A percentile compares a stretch with the other conserved stretches of the same genome.
Evolutionary conservation across 73 alveolate genomes (phyloP).

Genomic region (Tetrahymena thermophila): DNA sequence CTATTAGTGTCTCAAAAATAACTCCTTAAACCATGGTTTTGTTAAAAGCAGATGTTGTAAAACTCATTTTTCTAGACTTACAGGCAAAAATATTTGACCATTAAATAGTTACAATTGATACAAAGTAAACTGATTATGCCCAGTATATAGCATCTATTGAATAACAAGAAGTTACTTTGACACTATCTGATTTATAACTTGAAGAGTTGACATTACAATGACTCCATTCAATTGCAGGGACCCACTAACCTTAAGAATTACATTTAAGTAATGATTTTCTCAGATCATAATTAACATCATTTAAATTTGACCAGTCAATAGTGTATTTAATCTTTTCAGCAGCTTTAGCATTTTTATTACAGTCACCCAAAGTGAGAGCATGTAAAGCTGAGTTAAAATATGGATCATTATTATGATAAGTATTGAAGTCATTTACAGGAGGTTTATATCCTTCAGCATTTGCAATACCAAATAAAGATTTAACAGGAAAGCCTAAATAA

Average conservation of each 20-base stretch:
- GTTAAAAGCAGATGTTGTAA: slow-evolving; percentile 11
- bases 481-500: slow-evolving; percentile 8
- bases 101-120: neutral
- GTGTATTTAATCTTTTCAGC: neutral
- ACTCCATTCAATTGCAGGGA: slow-evolving; percentile 13
- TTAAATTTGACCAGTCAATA: slow-evolving; percentile 1
- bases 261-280: neutral
- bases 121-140: slow-evolving; percentile 8
- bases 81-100: slow-evolving; percentile 9
- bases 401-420: neutral
- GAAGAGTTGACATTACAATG: slow-evolving; percentile 4
- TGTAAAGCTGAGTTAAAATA: neutral
- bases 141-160: slow-evolving; percentile 12
- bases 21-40: slow-evolving; percentile 27
- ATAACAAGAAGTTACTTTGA: slow-evolving; percentile 2
- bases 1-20: neutral
- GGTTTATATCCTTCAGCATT: slow-evolving; percentile 3
- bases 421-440: neutral
- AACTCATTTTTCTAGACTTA: slow-evolving; percentile 29
- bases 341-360: neutral
- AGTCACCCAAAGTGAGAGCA: neutral
- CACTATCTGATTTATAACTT: neutral
- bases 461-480: neutral
- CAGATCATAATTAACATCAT: neutral
- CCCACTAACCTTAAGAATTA: slow-evolving; percentile 8